Conservation (phyloP, 495 filamentous ascomycete genomes). For the Trichoderma gamsii region DNA sequence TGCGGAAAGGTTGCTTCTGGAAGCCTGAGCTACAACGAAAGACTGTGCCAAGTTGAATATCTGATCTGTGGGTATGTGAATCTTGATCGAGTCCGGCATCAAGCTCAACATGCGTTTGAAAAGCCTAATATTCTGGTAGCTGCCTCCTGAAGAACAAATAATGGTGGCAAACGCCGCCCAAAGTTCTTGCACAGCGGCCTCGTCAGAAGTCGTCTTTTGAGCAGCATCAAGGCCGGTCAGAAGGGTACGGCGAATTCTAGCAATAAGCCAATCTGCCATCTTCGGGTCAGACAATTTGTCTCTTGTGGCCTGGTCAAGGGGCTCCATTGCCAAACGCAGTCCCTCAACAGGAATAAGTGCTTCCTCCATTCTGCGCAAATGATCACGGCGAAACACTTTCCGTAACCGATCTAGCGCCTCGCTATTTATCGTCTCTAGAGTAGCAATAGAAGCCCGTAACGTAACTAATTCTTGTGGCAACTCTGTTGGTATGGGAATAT, state of each 20-base stretch:
- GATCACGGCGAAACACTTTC: neutral
- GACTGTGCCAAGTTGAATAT: neutral
- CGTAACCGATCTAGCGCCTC: neutral
- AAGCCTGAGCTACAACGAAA: neutral
- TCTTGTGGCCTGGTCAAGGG: neutral
- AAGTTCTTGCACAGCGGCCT: neutral
- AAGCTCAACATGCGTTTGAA: neutral
- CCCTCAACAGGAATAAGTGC: neutral
- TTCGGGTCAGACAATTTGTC: neutral
- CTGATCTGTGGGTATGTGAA: neutral
- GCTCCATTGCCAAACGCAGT: neutral
- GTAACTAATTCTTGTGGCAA: neutral
- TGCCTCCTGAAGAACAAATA: neutral
- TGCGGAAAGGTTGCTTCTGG: neutral
- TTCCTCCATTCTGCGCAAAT: neutral
- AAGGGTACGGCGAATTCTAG: neutral
- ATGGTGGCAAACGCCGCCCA: neutral
- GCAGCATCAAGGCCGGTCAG: slow-evolving; percentile 2
- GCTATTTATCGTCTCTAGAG: neutral
- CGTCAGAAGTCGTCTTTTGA: neutral
- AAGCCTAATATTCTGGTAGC: neutral
- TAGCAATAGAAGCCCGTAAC: neutral
- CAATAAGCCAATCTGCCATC: neutral
- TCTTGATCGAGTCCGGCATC: neutral
- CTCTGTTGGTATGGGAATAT: neutral